phyloP scores from a whole-genome alignment of 257 asterid species.

The Solanum paucissectum region DNA sequence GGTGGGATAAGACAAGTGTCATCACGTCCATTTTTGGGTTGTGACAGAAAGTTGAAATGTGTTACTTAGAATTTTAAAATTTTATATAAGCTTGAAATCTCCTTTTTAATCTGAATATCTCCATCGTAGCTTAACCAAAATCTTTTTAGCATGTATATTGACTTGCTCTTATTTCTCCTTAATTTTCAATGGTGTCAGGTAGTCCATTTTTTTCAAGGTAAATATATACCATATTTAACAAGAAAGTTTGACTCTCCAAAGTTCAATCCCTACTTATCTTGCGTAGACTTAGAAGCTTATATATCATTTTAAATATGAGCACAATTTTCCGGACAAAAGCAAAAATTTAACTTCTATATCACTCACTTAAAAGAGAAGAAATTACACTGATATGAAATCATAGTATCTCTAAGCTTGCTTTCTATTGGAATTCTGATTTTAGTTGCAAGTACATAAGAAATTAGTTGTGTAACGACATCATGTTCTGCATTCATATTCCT shows the following conservation, averaged over 20 bases:
- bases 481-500: not conserved
- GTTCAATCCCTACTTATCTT: not conserved
- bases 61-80: not conserved
- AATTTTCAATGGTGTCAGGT: not conserved
- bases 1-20: not conserved
- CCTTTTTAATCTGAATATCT: no score
- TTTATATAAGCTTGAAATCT: no score
- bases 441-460: not conserved
- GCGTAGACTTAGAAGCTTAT: not conserved
- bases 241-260: not conserved
- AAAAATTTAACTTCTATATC: not conserved
- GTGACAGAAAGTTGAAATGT: not conserved
- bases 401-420: not conserved
- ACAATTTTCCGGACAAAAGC: not conserved
- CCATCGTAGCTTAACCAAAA: not conserved
- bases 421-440: not conserved
- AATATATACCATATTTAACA: not conserved
- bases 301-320: not conserved
- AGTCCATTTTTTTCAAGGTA: not conserved
- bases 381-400: not conserved
- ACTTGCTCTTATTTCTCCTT: not conserved
- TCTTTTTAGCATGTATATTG: not conserved
- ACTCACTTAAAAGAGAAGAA: not conserved
- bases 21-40: not conserved
- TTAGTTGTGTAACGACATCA: not conserved